Percentiles rank a stretch among this genome's conserved stretches.
Conservation (phyloP, 2,329 filamentous ascomycete species). For the Parastagonospora avenae region DNA sequence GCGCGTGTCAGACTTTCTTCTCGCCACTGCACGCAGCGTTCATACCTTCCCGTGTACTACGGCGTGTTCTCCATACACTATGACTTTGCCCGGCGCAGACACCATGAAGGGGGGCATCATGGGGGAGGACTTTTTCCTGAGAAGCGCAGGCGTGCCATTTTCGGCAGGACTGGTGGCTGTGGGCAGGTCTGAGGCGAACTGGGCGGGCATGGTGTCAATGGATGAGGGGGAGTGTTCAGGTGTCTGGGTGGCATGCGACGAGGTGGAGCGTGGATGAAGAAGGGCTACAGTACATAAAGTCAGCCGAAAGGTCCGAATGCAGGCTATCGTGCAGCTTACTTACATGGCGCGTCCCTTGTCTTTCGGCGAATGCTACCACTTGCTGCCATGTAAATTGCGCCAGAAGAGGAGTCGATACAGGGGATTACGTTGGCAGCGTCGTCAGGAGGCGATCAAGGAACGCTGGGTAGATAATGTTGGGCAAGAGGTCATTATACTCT, state of each 20-base stretch:
- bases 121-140: constrained; percentile 55
- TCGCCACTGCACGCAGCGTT: neutral
- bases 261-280: constrained; percentile 26
- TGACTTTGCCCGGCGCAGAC: constrained; percentile 96
- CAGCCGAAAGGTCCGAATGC: constrained; percentile 13
- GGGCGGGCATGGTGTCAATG: constrained; percentile 33
- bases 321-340: constrained; percentile 1
- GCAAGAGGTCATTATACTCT: constrained; percentile 7
- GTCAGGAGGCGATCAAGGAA: constrained; percentile 16
- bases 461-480: constrained; percentile 6
- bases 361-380: constrained; percentile 33
- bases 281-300: constrained; percentile 15
- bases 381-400: constrained; percentile 22
- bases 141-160: constrained; percentile 24
- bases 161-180: constrained; percentile 11
- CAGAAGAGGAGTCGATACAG: neutral
- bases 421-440: constrained; percentile 1
- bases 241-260: constrained; percentile 33
- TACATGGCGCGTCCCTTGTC: constrained; percentile 27
- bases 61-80: constrained; percentile 96
- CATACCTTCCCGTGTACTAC: constrained; percentile 94
- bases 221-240: constrained; percentile 27
- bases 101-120: constrained; percentile 94
- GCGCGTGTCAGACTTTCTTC: constrained; percentile 17
- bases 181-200: constrained; percentile 30